Evolutionary conservation across 148 eudicot species (phyloP), one percentile per base, ranked within the genome.

Genomic region (Nepenthes gracilis): DNA sequence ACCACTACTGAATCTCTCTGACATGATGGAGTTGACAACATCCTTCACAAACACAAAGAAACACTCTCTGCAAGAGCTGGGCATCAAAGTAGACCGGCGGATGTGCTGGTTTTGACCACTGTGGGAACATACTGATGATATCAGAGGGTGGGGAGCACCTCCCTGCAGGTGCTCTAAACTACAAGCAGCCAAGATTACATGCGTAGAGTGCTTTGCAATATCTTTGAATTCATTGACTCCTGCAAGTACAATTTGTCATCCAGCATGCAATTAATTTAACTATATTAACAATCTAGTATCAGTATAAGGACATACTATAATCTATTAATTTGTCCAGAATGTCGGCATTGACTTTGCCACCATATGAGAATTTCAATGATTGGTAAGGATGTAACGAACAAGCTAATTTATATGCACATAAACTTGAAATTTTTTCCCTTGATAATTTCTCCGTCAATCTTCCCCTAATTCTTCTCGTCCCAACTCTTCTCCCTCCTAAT

Each of bases 141-240:
- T 79, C 43, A 60, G 66, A 9, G 77, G 36, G 35, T 47, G 57
- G 9, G 35, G 45, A 62, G 75, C 80, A 12, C 77, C 79, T 66
- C 68, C 79, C 52, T 75, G 81, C 23, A 23, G 23, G 38, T 55
- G 82, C 74, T 81, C 82, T 48, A 82, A 70, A 52, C 95, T 95
- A 74, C 95, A 85, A 54, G 95, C 86, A 37, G 84, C 92, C 66
- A 90, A 59, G 45, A 90, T 79, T 12, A 84, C 76, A 67, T 90
- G 97, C 2, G 95, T 87, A 8, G 95, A 81, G 65, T 59, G 75
- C 71, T 95, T 83, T 15, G 97, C 97, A 23, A 90, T 78, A 76
- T 85, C 88, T 78, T 90, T 90, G 65, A 82, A 90, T 57, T 68
- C 65, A 69, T 74, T 78, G 57, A 70, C 76, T 36, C 68, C 97